Conservation (phyloP, 2,329 filamentous ascomycete species). For the Beauveria bassiana region DNA sequence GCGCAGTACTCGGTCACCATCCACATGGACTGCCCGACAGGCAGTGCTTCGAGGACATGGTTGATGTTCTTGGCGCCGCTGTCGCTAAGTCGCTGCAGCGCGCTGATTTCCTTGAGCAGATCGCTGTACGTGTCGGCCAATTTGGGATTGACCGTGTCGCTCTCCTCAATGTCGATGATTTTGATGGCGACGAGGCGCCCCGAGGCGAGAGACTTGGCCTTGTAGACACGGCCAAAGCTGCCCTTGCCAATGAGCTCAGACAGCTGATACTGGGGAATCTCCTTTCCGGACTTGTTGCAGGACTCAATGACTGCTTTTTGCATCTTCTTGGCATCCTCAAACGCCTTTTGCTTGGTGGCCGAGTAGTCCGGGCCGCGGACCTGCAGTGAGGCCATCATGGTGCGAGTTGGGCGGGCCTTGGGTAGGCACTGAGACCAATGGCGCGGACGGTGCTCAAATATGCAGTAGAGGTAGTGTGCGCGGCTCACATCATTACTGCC, state of each 20-base stretch:
- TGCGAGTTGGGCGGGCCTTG: not conserved
- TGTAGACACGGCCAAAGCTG: slow-evolving; percentile 67
- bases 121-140: slow-evolving; percentile 61
- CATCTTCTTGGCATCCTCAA: slow-evolving; percentile 66
- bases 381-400: slow-evolving; percentile 33
- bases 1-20: slow-evolving; percentile 83
- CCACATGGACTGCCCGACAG: slow-evolving; percentile 75
- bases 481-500: not conserved
- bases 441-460: not conserved
- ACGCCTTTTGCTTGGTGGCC: slow-evolving; percentile 49
- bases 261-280: slow-evolving; percentile 59
- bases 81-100: slow-evolving; percentile 65
- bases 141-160: slow-evolving; percentile 59
- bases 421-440: not conserved
- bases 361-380: slow-evolving; percentile 35
- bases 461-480: not conserved
- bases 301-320: slow-evolving; percentile 55
- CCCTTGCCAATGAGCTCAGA: slow-evolving; percentile 69
- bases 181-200: slow-evolving; percentile 63
- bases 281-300: slow-evolving; percentile 50
- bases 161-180: slow-evolving; percentile 77
- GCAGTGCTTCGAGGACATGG: slow-evolving; percentile 69
- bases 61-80: slow-evolving; percentile 74
- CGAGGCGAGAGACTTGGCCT: slow-evolving; percentile 41
- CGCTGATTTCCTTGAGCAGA: slow-evolving; percentile 59